These are phyloP conservation scores for Penicillium sp. DNA, from an alignment of 2,329 filamentous ascomycete genomes.

Conservation along the genomic window DNA sequence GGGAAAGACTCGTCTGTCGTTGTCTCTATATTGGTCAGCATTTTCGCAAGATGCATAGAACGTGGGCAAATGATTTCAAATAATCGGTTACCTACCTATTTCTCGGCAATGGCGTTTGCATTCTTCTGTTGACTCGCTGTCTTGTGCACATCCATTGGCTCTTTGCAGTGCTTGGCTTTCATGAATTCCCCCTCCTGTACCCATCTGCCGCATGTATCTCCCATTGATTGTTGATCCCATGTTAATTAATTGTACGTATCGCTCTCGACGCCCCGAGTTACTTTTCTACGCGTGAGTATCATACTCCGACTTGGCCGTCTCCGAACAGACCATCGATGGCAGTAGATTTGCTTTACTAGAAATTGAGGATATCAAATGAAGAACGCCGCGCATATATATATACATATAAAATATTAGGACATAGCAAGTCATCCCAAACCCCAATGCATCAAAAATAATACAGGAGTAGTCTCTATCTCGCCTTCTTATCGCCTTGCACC, in stretches of 20 bases:
- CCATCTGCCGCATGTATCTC: conserved; percentile 3
- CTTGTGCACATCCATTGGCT: neutral
- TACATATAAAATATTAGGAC: too few species aligned
- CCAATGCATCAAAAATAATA: too few species aligned
- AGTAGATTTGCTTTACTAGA: too few species aligned
- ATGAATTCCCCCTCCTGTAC: conserved; percentile 12
- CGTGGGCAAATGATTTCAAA: neutral
- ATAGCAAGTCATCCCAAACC: too few species aligned
- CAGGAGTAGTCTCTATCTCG: conserved; percentile 6
- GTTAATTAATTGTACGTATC: conserved; percentile 1
- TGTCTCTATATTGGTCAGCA: neutral
- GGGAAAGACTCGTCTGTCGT: too few species aligned
- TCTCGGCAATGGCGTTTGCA: conserved; percentile 1
- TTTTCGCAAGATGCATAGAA: conserved; percentile 7
- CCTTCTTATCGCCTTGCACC: conserved; percentile 21
- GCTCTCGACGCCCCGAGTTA: too few species aligned
- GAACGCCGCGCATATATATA: too few species aligned
- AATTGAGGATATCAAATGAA: too few species aligned
- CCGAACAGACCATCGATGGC: too few species aligned
- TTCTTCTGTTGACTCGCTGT: neutral
- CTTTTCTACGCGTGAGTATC: too few species aligned
- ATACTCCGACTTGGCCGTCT: too few species aligned
- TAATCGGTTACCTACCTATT: conserved; percentile 2
- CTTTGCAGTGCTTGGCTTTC: conserved; percentile 1
- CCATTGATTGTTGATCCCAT: too few species aligned